Percentiles rank a stretch among this genome's conserved stretches.
Conservation (phyloP, 2,329 filamentous ascomycete genomes). For the Penicillium sp. region DNA sequence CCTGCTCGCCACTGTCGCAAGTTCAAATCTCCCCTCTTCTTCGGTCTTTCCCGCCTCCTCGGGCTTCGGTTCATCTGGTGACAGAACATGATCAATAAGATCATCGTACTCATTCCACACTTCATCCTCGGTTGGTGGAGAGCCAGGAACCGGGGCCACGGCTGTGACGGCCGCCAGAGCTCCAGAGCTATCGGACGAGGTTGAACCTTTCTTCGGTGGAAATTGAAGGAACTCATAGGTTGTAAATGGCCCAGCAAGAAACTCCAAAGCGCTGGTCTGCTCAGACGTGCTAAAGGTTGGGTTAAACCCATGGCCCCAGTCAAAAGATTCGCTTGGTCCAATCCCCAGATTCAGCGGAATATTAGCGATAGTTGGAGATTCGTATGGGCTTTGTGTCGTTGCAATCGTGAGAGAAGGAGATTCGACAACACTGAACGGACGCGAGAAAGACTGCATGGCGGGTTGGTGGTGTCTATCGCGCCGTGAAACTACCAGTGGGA, state of each 20-base stretch:
- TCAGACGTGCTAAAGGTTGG: constrained; percentile 36
- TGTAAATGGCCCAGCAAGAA: constrained; percentile 39
- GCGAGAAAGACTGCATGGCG: constrained; percentile 77
- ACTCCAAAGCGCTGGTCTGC: constrained; percentile 30
- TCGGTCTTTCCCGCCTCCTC: constrained; percentile 16
- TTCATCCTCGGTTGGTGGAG: constrained; percentile 74
- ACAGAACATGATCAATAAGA: constrained; percentile 69
- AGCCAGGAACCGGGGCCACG: constrained; percentile 60
- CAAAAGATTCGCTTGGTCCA: constrained; percentile 22
- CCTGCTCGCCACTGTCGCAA: constrained; percentile 40
- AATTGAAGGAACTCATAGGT: constrained; percentile 70
- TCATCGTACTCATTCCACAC: constrained; percentile 95
- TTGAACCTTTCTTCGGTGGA: constrained; percentile 69
- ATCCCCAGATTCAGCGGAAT: constrained; percentile 10
- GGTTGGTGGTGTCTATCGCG: constrained; percentile 61
- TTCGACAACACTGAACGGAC: constrained; percentile 64
- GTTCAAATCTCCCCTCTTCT: constrained; percentile 31
- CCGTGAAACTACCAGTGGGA: constrained; percentile 74
- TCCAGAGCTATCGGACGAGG: constrained; percentile 63
- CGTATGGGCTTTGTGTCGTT: constrained; percentile 23
- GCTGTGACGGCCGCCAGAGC: constrained; percentile 64
- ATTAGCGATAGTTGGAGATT: constrained; percentile 24
- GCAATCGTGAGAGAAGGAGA: constrained; percentile 42
- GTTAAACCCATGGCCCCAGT: constrained; percentile 27
- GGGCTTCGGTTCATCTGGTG: constrained; percentile 37